Base-by-base conservation (phyloP, 83 land plant genomes). In the Isoetes engelmannii region DNA sequence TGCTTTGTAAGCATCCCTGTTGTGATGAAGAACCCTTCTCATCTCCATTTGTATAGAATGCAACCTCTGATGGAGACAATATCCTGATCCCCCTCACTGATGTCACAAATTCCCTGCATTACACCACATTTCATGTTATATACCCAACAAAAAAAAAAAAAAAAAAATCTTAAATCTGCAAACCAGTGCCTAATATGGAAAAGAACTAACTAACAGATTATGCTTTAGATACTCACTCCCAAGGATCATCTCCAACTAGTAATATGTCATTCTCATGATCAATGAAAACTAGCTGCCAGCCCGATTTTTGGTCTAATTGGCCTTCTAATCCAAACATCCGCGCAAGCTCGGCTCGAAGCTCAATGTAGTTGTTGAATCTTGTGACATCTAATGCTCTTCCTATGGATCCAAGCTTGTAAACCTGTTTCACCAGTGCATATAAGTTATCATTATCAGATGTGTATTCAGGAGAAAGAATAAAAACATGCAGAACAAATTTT, bases 381-480 rank as follows among this genome's bases (percentile, higher is more conserved):
- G 87, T 83, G 6, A 94, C 84, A 79, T 94, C 99, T n/a, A 94
- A 83, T 4, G 86, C 88, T 74, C 99, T 85, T 47, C 99, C 99
- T n/a, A 91, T 90, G 21, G 90, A 88, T 7, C 99, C 99, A 19
- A 85, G 80, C 81, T 94, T 94, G 77, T 94, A 85, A 37, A 94
- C 99, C 99, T 94, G 61, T 66, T 76, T 18, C 48, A 46, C 0
- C 20, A 57, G 68, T 28, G 37, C 37, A 28, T 2, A 28, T 28
- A 28, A 28, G 37, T 28, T 28, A 28, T 28, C 37, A 2, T 28
- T 28, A 28, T 28, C 37, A 28, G 37, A 28, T 28, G 37, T 28
- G 37, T 28, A 28, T 28, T 28, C 37, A 28, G 37, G 37, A 2
- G 37, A 28, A 28, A 2, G 37, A 28, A 28, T 28, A 2, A 28